Evolutionary conservation across 495 filamentous ascomycete genomes (phyloP).

Genomic region (Aspergillus avenaceus): DNA sequence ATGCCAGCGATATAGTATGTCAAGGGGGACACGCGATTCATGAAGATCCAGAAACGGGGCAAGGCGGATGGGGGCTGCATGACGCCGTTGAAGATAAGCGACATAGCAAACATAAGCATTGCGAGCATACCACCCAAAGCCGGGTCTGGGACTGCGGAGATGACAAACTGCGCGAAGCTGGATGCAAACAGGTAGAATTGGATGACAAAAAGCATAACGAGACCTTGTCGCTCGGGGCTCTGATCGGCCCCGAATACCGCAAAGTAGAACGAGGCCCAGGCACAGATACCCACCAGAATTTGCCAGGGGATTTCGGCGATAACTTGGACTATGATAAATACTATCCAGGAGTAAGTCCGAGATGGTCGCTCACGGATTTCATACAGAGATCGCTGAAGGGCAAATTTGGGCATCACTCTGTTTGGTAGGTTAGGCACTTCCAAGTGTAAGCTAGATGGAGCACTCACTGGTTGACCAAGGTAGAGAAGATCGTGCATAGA

Average conservation of each 20-base stretch:
- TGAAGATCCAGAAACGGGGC: conserved; percentile 80
- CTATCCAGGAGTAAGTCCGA: conserved; percentile 78
- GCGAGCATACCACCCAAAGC: no score
- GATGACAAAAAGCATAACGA: no score
- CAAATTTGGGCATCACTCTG: conserved; percentile 85
- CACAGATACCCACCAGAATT: conserved; percentile 59
- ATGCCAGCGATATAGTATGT: conserved; percentile 65
- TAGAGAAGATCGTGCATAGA: conserved; percentile 70
- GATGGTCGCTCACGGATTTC: conserved; percentile 82
- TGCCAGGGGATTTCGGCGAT: conserved; percentile 75
- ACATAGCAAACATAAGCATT: neutral
- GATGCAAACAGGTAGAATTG: no score
- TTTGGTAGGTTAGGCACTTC: no score
- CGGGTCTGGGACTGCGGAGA: no score
- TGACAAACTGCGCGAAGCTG: no score
- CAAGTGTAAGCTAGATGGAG: no score
- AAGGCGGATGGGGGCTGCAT: conserved; percentile 57
- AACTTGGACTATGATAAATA: conserved; percentile 77
- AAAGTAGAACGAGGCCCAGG: conserved; percentile 68
- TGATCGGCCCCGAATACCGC: conserved; percentile 64
- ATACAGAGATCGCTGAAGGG: conserved; percentile 72
- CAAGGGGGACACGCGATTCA: conserved; percentile 75
- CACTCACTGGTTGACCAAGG: conserved; percentile 72
- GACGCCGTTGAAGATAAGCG: conserved; percentile 17
- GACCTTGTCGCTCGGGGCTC: conserved; percentile 43